Percentiles rank a stretch among this genome's conserved stretches.
phyloP scores from a whole-genome alignment of 1,284 basidiomycete genomes.

The Ceratobasidium papillatum region DNA sequence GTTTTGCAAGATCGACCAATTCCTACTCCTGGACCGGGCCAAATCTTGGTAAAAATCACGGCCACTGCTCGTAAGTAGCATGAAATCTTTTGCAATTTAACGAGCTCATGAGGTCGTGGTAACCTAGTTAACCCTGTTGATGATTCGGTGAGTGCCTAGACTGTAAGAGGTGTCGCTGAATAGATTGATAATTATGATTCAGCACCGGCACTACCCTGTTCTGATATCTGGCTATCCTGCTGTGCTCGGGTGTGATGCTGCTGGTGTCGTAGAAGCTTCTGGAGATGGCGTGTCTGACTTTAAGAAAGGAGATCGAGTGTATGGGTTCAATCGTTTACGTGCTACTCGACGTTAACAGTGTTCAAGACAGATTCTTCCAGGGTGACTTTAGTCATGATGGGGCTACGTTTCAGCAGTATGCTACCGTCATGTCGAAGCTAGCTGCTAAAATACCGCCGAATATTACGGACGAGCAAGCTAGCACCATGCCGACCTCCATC shows the following conservation, averaged over 20 bases:
- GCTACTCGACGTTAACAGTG: background rate
- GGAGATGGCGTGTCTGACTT: conserved; percentile 62
- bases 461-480: conserved; percentile 54
- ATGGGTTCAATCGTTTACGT: conserved; percentile 46
- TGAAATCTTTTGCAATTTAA: background rate
- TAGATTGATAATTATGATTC: background rate
- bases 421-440: background rate
- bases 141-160: background rate
- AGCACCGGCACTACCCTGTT: background rate
- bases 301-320: conserved; percentile 68
- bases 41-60: background rate
- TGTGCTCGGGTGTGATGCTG: conserved; percentile 65
- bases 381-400: conserved; percentile 18
- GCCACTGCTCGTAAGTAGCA: background rate
- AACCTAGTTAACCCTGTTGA: conserved; percentile 37
- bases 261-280: conserved; percentile 64
- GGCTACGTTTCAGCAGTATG: conserved; percentile 11
- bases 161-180: background rate
- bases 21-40: background rate
- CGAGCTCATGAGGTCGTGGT: background rate
- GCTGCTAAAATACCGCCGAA: background rate
- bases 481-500: conserved; percentile 51
- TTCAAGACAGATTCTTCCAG: conserved; percentile 23
- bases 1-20: conserved; percentile 5
- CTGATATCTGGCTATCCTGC: conserved; percentile 44